phyloP scores from a whole-genome alignment of 2,329 filamentous ascomycete species.

The Aphanocladium album region DNA sequence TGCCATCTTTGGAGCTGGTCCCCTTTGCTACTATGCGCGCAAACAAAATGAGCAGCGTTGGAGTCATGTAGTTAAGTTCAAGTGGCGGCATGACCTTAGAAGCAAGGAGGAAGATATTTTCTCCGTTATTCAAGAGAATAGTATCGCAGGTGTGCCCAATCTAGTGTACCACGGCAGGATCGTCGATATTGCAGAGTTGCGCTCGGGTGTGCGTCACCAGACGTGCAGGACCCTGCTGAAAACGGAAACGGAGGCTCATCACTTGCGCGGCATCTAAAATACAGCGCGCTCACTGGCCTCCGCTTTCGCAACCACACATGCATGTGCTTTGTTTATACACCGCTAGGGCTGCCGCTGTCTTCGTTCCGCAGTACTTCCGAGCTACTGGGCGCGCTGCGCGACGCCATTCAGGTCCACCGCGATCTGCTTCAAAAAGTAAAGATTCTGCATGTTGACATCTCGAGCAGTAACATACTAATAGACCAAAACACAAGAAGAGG shows the following conservation, averaged over 20 bases:
- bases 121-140: not conserved
- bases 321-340: not conserved
- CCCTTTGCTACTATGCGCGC: not conserved
- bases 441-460: not conserved
- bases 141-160: not conserved
- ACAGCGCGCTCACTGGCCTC: not conserved
- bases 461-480: not conserved
- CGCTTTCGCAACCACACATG: not conserved
- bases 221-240: not conserved
- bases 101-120: not conserved
- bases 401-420: not conserved
- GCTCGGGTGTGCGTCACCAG: not conserved
- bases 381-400: not conserved
- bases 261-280: not conserved
- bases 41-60: not conserved
- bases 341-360: not conserved
- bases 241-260: not conserved
- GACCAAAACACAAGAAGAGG: not conserved
- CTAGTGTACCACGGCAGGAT: not conserved
- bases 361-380: not conserved
- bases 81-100: not conserved
- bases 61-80: not conserved
- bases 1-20: not conserved
- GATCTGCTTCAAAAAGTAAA: not conserved
- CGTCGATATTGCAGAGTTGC: not conserved